phyloP scores from a whole-genome alignment of 768 basidiomycete species.

The Boletellus sp. region DNA sequence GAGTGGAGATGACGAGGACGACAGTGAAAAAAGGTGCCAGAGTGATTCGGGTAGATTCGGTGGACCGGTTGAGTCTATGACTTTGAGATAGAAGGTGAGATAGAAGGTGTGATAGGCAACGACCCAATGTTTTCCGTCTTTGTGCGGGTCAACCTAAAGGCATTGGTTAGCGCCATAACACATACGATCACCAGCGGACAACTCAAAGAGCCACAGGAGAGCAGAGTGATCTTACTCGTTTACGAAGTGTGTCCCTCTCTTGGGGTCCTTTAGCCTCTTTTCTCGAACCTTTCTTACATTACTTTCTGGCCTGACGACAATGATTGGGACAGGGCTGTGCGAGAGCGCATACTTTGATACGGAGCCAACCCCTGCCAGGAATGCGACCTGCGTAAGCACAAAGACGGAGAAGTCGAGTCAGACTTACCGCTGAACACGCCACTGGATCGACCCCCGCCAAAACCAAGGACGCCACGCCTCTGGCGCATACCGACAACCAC shows the following conservation, averaged over 20 bases:
- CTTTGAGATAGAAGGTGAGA: constrained; percentile 12
- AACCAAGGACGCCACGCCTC: constrained; percentile 45
- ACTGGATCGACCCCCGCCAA: constrained; percentile 30
- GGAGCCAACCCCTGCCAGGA: constrained; percentile 57
- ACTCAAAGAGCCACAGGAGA: background rate
- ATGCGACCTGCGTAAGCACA: constrained; percentile 9
- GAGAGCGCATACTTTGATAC: constrained; percentile 76
- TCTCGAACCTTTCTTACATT: constrained; percentile 82
- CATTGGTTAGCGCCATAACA: constrained; percentile 3
- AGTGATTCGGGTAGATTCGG: background rate
- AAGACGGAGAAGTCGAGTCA: background rate
- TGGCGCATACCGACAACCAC: constrained; percentile 88
- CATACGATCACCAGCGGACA: too few species aligned
- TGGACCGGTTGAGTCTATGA: constrained; percentile 8
- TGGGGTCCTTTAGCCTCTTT: constrained; percentile 85
- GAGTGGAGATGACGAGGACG: background rate
- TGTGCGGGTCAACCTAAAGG: constrained; percentile 9
- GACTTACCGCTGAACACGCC: constrained; percentile 26
- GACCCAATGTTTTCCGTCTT: constrained; percentile 13
- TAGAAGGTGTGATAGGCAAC: constrained; percentile 8
- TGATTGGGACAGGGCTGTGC: constrained; percentile 92
- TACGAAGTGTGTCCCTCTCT: constrained; percentile 72
- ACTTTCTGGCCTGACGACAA: constrained; percentile 88
- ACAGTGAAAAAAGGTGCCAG: background rate
- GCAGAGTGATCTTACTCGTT: constrained; percentile 43